Evolutionary conservation across 768 basidiomycete species (phyloP).

Genomic region (Lactarius vividus): DNA sequence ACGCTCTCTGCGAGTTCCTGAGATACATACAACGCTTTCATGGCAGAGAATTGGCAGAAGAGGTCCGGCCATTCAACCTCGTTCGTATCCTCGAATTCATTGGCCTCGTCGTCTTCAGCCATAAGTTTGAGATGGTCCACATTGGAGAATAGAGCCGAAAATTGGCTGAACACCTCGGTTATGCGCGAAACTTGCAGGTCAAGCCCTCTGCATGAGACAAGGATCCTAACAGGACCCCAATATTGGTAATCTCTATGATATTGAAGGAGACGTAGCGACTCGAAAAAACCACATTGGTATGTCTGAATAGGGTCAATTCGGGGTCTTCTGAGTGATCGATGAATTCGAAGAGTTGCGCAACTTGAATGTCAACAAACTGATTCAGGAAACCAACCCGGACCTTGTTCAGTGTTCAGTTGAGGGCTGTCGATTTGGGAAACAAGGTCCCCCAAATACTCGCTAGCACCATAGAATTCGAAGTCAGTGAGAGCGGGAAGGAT

Average conservation of each 20-base stretch:
- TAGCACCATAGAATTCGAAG: background rate
- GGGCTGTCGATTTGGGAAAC: constrained; percentile 2
- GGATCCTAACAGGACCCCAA: no score
- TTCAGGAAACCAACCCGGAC: background rate
- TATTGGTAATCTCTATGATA: no score
- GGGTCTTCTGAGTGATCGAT: background rate
- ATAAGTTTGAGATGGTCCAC: background rate
- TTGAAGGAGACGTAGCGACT: background rate
- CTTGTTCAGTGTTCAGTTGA: background rate
- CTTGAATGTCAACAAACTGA: background rate
- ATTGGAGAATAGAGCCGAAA: background rate
- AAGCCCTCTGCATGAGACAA: background rate
- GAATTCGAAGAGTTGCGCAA: background rate
- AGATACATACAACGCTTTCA: no score
- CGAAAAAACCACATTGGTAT: background rate
- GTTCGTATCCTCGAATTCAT: no score
- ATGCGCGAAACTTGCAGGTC: background rate
- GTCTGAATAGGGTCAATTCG: background rate
- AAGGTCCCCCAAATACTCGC: constrained; percentile 12
- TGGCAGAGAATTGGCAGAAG: no score
- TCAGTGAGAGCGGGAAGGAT: constrained; percentile 5
- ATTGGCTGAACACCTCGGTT: background rate
- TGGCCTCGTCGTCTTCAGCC: no score
- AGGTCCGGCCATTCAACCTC: no score
- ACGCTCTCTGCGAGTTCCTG: no score